phyloP scores from a whole-genome alignment of 495 filamentous ascomycete genomes.

The Staphylotrichum tortipilum region DNA sequence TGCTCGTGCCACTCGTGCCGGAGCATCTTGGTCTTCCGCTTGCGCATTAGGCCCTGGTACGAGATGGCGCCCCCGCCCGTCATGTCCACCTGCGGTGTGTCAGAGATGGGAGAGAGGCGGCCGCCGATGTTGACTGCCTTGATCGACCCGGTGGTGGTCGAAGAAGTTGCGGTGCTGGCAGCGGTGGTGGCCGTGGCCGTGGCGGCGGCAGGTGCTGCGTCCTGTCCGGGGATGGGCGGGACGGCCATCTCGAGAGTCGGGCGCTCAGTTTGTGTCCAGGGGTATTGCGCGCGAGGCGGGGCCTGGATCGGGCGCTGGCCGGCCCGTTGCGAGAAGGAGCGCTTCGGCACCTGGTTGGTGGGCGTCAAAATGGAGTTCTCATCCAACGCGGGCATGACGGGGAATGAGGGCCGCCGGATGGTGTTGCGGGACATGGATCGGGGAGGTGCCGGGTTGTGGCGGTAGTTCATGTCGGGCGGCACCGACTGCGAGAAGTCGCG shows the following conservation, averaged over 20 bases:
- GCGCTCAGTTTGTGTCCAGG: constrained; percentile 36
- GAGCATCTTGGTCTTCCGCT: constrained; percentile 80
- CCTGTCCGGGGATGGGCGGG: constrained; percentile 18
- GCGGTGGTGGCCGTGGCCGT: constrained; percentile 13
- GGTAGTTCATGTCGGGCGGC: constrained; percentile 81
- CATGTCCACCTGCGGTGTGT: constrained; percentile 24
- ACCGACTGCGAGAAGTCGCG: constrained; percentile 78
- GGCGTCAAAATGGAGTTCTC: constrained; percentile 36
- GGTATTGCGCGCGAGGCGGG: constrained; percentile 40
- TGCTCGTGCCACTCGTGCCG: constrained; percentile 90
- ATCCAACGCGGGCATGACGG: constrained; percentile 48
- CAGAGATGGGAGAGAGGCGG: constrained; percentile 19
- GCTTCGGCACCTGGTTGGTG: constrained; percentile 18
- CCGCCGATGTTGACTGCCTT: constrained; percentile 47
- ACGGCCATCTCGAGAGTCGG: constrained; percentile 32
- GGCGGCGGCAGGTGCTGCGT: constrained; percentile 11
- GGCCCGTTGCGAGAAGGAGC: constrained; percentile 27
- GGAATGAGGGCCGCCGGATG: constrained; percentile 47
- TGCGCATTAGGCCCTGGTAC: constrained; percentile 85
- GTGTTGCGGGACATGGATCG: constrained; percentile 50
- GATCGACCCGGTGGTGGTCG: neutral
- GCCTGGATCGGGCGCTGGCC: constrained; percentile 31
- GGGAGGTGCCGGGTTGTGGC: constrained; percentile 30
- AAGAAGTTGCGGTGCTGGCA: constrained; percentile 32
- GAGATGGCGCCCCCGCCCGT: constrained; percentile 43